phyloP scores from a whole-genome alignment of 768 basidiomycete genomes.

The Sistotremastrum niveocremeum region DNA sequence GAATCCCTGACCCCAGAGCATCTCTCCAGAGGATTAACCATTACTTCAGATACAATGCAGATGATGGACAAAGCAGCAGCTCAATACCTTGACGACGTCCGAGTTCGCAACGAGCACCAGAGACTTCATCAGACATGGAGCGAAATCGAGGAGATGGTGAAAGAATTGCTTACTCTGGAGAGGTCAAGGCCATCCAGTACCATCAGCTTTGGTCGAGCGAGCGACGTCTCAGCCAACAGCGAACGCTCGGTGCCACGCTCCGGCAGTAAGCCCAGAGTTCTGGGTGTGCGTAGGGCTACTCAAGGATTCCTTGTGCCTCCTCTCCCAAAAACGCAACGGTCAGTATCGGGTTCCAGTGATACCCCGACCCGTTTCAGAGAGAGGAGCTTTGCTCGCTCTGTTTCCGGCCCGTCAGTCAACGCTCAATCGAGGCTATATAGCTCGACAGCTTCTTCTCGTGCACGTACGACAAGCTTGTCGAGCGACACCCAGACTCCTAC shows the following conservation, averaged over 20 bases:
- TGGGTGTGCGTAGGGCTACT: conserved; percentile 17
- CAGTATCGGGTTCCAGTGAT: conserved; percentile 32
- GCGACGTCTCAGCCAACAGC: conserved; percentile 30
- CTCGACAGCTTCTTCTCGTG: conserved; percentile 74
- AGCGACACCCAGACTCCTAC: conserved; percentile 28
- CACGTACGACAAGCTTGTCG: conserved; percentile 56
- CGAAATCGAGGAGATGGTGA: conserved; percentile 72
- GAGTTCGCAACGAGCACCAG: conserved; percentile 44
- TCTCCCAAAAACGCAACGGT: conserved; percentile 31
- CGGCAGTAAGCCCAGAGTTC: conserved; percentile 9
- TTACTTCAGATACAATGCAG: conserved; percentile 42
- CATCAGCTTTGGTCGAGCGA: conserved; percentile 45
- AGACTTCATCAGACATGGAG: conserved; percentile 70
- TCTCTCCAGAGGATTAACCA: conserved; percentile 44
- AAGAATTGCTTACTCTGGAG: conserved; percentile 45
- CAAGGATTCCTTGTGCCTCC: conserved; percentile 35
- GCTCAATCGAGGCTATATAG: conserved; percentile 31
- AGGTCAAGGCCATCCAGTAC: conserved; percentile 56
- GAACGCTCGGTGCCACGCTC: background rate
- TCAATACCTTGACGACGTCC: conserved; percentile 39
- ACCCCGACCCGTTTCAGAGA: conserved; percentile 36
- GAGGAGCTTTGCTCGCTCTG: conserved; percentile 53
- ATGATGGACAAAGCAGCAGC: conserved; percentile 29
- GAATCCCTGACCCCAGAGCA: conserved; percentile 40
- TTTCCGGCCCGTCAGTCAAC: conserved; percentile 49